phyloP scores from a whole-genome alignment of 176 grass and related monocot genomes.

The Coix lacrymajobi region DNA sequence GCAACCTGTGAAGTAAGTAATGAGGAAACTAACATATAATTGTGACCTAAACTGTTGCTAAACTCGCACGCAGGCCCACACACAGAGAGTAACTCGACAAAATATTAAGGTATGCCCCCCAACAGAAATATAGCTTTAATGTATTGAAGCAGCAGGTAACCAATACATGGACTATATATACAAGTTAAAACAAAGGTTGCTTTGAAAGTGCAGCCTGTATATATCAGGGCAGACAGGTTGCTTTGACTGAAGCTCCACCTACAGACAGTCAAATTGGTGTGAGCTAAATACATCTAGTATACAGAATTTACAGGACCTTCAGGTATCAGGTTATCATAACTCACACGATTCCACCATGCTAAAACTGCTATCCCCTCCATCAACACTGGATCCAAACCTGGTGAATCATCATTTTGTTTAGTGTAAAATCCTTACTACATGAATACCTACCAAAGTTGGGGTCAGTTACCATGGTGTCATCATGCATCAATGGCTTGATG shows the following conservation, averaged over 20 bases:
- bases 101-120: not conserved
- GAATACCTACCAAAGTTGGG: conserved; percentile 74
- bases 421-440: conserved; percentile 92
- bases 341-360: conserved; percentile 68
- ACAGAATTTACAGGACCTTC: conserved; percentile 90
- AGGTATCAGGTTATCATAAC: conserved; percentile 32
- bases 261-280: conserved; percentile 37
- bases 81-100: not conserved
- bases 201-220: conserved; percentile 40
- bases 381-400: conserved; percentile 71
- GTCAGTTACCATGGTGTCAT: conserved; percentile 70
- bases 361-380: conserved; percentile 57
- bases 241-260: conserved; percentile 41
- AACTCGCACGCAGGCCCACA: not conserved
- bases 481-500: conserved; percentile 79
- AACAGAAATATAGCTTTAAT: conserved; percentile 5
- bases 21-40: not conserved
- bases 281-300: conserved; percentile 52
- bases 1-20: not conserved
- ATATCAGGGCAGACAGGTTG: conserved; percentile 30
- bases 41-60: not conserved
- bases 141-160: conserved; percentile 12
- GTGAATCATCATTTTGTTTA: conserved; percentile 88
- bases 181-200: conserved; percentile 25
- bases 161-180: conserved; percentile 30